Percentiles rank a stretch among this genome's conserved stretches.
These are phyloP conservation scores for Entomophthora muscae DNA, from an alignment of 371 early-diverging fungal species.

Conservation along the genomic window DNA sequence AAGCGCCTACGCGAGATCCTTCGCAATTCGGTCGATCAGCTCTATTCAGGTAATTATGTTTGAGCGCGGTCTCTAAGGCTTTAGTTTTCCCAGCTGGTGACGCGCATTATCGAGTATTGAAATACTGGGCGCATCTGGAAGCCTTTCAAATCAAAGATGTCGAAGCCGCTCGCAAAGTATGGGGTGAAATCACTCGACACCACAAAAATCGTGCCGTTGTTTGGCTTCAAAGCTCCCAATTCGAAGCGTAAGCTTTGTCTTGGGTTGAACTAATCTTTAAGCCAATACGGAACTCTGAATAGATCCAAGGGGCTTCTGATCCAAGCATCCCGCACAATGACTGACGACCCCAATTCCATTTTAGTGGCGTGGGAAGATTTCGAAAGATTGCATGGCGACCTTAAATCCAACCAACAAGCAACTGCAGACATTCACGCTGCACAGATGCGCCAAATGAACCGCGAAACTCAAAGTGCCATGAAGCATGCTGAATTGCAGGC, in stretches of 20 bases:
- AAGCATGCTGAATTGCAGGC: neutral
- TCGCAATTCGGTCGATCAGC: neutral
- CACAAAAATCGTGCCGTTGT: neutral
- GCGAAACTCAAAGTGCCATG: neutral
- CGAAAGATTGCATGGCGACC: neutral
- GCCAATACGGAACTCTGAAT: neutral
- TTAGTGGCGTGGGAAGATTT: neutral
- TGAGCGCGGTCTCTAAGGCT: neutral
- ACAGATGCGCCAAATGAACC: neutral
- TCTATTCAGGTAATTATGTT: neutral
- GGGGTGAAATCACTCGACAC: neutral
- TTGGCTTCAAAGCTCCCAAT: neutral
- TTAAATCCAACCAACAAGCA: neutral
- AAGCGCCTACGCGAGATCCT: neutral
- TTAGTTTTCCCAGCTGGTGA: conserved; percentile 4
- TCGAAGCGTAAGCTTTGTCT: neutral
- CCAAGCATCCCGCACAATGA: neutral
- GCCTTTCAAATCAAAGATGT: neutral
- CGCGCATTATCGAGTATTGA: neutral
- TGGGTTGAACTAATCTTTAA: neutral
- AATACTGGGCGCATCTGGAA: neutral
- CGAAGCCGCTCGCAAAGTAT: neutral
- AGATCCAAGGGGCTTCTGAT: neutral
- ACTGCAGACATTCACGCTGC: neutral
- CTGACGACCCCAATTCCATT: neutral